Base-by-base conservation (phyloP, 768 basidiomycete species). In the Trametopsis cervina region DNA sequence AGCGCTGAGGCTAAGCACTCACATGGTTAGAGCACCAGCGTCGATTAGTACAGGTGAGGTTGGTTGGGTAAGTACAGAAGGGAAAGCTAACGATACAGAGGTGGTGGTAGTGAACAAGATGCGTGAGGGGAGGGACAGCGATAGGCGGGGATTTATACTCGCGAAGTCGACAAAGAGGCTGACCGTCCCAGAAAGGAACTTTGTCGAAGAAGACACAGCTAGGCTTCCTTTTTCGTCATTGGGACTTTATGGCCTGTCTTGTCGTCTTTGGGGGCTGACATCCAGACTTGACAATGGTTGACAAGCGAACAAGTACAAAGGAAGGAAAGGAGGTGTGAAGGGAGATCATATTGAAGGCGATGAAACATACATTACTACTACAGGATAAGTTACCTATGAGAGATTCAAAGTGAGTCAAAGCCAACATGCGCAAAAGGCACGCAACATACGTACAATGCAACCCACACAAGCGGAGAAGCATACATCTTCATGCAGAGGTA, bases 401-500 rank as follows among this genome's bases (percentile, higher is more conserved):
- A n/a, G n/a, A n/a, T n/a, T n/a, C n/a, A n/a, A n/a, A n/a, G n/a
- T n/a, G n/a, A n/a, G n/a, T n/a, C n/a, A n/a, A n/a, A n/a, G n/a
- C n/a, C n/a, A n/a, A n/a, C n/a, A n/a, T n/a, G n/a, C n/a, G n/a
- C n/a, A n/a, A n/a, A n/a, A n/a, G n/a, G n/a, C n/a, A n/a, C n/a
- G n/a, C n/a, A n/a, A 33, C 29, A 7, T 7, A 33, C 29, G 7
- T 15, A 33, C 29, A 15, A 33, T 33, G 29, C 29, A 15, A 33
- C 29, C 29, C 7, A 25, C 25, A 43, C 42, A 45, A 12, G 25
- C 17, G 9, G 20, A 13, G 22, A 24, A 23, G 36, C 10, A 36
- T 26, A 12, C 3, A 26, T 6, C n/a, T 10, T 59, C 50, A 62
- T 23, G 56, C 41, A 29, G 56, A 55, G 18, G 55, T 44, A 40